Evolutionary conservation across 306 rosid genomes (phyloP).

Genomic region (Arachis hypogaea): DNA sequence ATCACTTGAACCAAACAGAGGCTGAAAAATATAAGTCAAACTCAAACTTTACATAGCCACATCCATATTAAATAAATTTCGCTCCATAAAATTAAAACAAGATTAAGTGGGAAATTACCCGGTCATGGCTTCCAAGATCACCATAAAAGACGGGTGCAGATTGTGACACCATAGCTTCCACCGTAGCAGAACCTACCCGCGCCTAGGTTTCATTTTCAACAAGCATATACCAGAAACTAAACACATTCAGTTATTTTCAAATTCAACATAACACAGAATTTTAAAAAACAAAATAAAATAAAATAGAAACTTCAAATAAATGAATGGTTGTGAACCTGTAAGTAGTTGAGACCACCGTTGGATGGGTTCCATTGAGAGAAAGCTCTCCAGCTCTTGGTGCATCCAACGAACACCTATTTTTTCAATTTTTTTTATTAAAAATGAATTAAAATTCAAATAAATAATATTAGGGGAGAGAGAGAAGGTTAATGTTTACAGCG

Average conservation of each 20-base stretch:
- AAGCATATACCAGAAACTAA: constrained; percentile 24
- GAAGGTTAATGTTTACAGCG: constrained; percentile 39
- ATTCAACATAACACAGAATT: constrained; percentile 9
- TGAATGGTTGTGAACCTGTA: constrained; percentile 58
- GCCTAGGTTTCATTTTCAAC: constrained; percentile 42
- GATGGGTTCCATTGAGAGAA: constrained; percentile 70
- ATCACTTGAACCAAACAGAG: neutral
- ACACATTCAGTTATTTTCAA: neutral
- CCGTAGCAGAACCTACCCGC: constrained; percentile 69
- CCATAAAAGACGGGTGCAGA: constrained; percentile 85
- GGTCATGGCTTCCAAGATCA: constrained; percentile 86
- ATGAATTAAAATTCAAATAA: neutral
- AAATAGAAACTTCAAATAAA: neutral
- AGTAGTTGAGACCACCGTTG: constrained; percentile 75
- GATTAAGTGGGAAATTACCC: constrained; percentile 56
- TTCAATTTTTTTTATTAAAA: neutral
- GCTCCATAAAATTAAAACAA: no score
- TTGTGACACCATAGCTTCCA: constrained; percentile 87
- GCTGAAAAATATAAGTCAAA: constrained; percentile 1
- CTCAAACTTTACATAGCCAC: no score
- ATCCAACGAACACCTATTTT: constrained; percentile 68
- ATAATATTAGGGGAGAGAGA: neutral
- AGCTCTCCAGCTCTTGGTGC: constrained; percentile 70
- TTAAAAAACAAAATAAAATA: neutral
- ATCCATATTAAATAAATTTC: no score